Conservation (phyloP, 2,329 filamentous ascomycete species). For the Alternaria rosae region DNA sequence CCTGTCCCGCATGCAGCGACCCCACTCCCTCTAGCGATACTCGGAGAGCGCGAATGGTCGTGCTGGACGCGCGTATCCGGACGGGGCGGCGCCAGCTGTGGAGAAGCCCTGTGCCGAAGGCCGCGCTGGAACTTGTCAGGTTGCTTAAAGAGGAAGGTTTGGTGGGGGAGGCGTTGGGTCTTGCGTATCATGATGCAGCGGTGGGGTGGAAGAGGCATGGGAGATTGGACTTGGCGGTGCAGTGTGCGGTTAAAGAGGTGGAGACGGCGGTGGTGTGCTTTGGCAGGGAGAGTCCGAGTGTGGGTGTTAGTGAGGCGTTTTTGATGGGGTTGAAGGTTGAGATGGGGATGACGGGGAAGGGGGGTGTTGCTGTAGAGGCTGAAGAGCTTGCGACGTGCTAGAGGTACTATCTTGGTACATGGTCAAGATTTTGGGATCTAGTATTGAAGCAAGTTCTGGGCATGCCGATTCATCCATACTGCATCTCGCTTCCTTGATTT, state of each 20-base stretch:
- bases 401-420: neutral
- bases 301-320: constrained; percentile 13
- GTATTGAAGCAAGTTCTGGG: neutral
- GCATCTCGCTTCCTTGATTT: neutral
- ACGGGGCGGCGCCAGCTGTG: constrained; percentile 20
- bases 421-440: neutral
- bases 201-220: constrained; percentile 23
- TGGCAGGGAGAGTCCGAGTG: constrained; percentile 17
- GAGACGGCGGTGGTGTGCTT: constrained; percentile 21
- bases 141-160: constrained; percentile 26
- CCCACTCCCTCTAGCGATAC: constrained; percentile 13
- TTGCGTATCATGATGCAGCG: constrained; percentile 29
- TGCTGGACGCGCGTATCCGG: constrained; percentile 23
- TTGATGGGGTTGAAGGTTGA: constrained; percentile 6
- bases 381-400: neutral
- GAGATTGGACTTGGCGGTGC: constrained; percentile 18
- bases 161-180: constrained; percentile 26
- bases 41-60: constrained; percentile 23
- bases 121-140: constrained; percentile 21
- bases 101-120: constrained; percentile 18
- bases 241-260: constrained; percentile 19
- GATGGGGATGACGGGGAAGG: neutral
- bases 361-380: neutral
- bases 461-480: neutral
- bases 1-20: constrained; percentile 36